Evolutionary conservation across 192 early-diverging fungal genomes (phyloP).

Genomic region (Lunasporangiospora selenospora): DNA sequence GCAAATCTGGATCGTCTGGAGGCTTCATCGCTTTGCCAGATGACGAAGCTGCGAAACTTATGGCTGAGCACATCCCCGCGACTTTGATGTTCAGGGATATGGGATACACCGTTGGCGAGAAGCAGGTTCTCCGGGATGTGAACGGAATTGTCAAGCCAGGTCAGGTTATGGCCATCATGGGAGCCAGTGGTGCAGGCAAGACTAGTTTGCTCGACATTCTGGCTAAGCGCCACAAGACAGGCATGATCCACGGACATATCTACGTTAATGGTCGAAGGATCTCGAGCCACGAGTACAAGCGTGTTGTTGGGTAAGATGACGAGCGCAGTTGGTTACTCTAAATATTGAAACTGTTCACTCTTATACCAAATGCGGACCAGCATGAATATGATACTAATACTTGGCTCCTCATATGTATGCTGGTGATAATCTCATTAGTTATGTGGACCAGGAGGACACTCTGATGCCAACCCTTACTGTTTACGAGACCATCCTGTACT

Average conservation of each 20-base stretch:
- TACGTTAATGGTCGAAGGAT: constrained; percentile 78
- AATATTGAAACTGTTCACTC: too few species aligned
- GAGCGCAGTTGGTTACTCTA: neutral
- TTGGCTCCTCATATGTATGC: too few species aligned
- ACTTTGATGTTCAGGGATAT: constrained; percentile 70
- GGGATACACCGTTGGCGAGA: constrained; percentile 60
- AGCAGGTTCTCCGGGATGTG: constrained; percentile 55
- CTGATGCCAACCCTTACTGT: constrained; percentile 89
- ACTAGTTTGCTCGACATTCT: constrained; percentile 92
- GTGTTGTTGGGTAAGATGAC: constrained; percentile 73
- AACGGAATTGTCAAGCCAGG: constrained; percentile 83
- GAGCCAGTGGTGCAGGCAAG: constrained; percentile 92
- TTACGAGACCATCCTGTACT: constrained; percentile 89
- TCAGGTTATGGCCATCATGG: constrained; percentile 93
- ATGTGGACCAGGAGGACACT: constrained; percentile 93
- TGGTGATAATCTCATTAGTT: too few species aligned
- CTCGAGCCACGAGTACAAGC: constrained; percentile 70
- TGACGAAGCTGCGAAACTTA: constrained; percentile 70
- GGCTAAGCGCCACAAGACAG: constrained; percentile 75
- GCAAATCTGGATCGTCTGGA: constrained; percentile 22
- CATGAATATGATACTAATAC: too few species aligned
- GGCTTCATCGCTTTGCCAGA: constrained; percentile 54
- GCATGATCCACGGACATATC: constrained; percentile 74
- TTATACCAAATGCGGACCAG: too few species aligned
- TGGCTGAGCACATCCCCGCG: constrained; percentile 76